Base-by-base conservation (phyloP, 768 basidiomycete species). In the Rhizopogon vulgaris region DNA sequence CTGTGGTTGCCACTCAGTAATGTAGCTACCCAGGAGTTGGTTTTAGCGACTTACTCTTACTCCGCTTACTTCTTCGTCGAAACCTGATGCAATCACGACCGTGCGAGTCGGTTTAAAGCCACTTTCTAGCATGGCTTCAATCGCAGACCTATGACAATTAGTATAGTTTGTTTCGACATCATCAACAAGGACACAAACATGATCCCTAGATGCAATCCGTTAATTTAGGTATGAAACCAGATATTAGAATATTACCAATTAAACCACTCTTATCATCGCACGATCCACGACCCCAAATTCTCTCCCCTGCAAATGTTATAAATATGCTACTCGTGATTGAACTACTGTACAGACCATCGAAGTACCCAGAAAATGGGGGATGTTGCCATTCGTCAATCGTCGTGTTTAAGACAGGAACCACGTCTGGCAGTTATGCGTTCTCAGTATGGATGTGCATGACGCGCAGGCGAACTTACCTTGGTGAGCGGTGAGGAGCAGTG, bases 211-310 rank as follows among this genome's bases (percentile, higher is more conserved):
- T 7, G 11, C 4, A 32, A 22, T 14, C 8, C 14, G 18, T 46
- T 18, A 46, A 30, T 32, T 22, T n/a, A 51, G 9, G 14, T 12
- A 25, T 30, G 14, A 6, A 45, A 34, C 10, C 10, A 25, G 22
- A 24, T 30, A 27, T 51, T 45, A n/a, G 28, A 51, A 51, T 28
- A 24, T 9, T 30, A 41, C 30, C 38, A 15, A 85, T 78, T 25
- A 85, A 60, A 14, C 78, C 80, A 46, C 77, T 77, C 70, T 90
- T 90, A 69, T 88, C 86, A 60, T 91, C 88, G 2, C 70, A 71
- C 49, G 78, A 76, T 36, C 89, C 89, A 8, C 89, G 74, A 6
- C 89, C 89, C 86, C 87, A 90, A 14, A 91, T 72, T 48, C 71
- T 75, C 52, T 77, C 67, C 18, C 76, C 78, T 69, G 39, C 11